Evolutionary conservation across 1,284 basidiomycete species (phyloP).

Genomic region (Tylopilus sp.): DNA sequence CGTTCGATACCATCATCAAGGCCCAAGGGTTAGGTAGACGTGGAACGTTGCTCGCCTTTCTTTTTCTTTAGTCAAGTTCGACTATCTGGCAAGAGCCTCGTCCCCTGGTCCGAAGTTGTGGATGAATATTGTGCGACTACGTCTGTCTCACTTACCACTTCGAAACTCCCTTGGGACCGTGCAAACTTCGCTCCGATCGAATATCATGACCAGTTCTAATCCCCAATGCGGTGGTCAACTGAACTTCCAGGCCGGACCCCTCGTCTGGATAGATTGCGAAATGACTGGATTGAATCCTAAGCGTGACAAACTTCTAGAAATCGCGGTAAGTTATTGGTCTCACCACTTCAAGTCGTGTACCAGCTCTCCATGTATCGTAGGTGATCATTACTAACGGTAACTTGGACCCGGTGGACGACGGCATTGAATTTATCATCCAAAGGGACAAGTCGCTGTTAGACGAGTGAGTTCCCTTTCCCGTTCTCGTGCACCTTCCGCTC

Average conservation of each 20-base stretch:
- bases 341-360: background rate
- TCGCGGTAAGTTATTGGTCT: conserved; percentile 47
- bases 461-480: conserved; percentile 39
- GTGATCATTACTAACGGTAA: conserved; percentile 82
- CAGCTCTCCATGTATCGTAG: conserved; percentile 35
- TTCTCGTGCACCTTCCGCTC: background rate
- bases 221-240: conserved; percentile 27
- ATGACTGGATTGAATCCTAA: conserved; percentile 73
- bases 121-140: conserved; percentile 6
- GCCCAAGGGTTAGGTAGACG: too few relatives aligned
- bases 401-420: conserved; percentile 68
- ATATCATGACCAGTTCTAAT: conserved; percentile 10
- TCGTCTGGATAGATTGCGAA: conserved; percentile 89
- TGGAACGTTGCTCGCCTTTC: too few relatives aligned
- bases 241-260: conserved; percentile 56
- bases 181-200: background rate
- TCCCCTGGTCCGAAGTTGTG: background rate
- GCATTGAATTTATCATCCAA: conserved; percentile 67
- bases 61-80: too few relatives aligned
- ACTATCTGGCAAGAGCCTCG: background rate
- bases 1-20: too few relatives aligned
- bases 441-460: conserved; percentile 64
- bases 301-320: conserved; percentile 72
- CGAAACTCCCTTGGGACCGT: background rate
- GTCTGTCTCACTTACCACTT: background rate